phyloP scores from a whole-genome alignment of 2,329 filamentous ascomycete genomes.

The Grosmannia penicillata region DNA sequence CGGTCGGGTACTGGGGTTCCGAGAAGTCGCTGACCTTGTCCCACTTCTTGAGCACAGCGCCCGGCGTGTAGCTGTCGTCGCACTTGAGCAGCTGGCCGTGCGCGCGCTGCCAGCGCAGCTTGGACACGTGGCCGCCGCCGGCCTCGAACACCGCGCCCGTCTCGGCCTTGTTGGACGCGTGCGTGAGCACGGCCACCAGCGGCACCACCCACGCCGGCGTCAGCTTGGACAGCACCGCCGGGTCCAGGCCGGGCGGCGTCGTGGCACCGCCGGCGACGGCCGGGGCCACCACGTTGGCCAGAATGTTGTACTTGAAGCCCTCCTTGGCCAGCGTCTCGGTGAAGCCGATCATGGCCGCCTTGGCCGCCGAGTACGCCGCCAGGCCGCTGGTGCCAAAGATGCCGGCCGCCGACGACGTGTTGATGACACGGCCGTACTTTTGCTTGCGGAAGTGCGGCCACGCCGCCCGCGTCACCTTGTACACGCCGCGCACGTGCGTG shows the following conservation, averaged over 20 bases:
- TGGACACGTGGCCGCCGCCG: conserved; percentile 82
- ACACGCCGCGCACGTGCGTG: conserved; percentile 85
- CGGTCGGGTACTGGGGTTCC: conserved; percentile 60
- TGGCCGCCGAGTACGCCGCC: conserved; percentile 93
- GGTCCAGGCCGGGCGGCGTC: conserved; percentile 90
- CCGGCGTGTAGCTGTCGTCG: conserved; percentile 75
- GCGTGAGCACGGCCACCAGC: conserved; percentile 73
- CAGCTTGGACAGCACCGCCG: conserved; percentile 72
- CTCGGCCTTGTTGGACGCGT: conserved; percentile 71
- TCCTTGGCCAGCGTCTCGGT: conserved; percentile 97
- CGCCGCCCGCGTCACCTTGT: conserved; percentile 87
- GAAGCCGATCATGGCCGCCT: conserved; percentile 89
- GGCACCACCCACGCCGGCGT: conserved; percentile 94
- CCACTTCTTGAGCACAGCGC: conserved; percentile 83
- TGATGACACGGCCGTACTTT: conserved; percentile 94
- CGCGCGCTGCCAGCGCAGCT: conserved; percentile 89
- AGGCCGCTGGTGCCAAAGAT: conserved; percentile 94
- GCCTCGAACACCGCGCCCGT: conserved; percentile 86
- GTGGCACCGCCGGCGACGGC: conserved; percentile 91
- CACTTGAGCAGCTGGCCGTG: conserved; percentile 79
- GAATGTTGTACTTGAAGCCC: conserved; percentile 93
- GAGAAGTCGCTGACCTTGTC: conserved; percentile 76
- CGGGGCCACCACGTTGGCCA: conserved; percentile 87
- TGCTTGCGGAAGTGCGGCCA: conserved; percentile 98
- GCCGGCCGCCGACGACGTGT: conserved; percentile 90